Evolutionary conservation across 2,329 filamentous ascomycete species (phyloP).

Genomic region (Epichloe sp.): DNA sequence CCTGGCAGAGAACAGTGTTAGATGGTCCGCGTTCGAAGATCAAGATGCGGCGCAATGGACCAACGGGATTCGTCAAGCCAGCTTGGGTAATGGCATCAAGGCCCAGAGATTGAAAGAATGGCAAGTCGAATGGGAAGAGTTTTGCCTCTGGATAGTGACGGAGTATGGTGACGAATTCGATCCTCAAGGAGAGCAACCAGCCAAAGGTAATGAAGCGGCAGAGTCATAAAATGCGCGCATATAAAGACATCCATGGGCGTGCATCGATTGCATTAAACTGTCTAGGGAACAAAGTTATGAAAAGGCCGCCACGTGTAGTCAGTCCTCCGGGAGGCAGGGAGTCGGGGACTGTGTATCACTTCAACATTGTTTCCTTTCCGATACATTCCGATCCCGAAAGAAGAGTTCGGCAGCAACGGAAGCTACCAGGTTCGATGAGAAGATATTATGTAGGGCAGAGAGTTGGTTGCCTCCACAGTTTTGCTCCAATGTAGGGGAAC

Average conservation of each 20-base stretch:
- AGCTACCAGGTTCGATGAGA: not conserved
- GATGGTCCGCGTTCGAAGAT: conserved; percentile 84
- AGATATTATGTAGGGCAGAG: not conserved
- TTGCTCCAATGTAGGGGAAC: no score
- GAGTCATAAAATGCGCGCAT: not conserved
- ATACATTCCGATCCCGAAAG: not conserved
- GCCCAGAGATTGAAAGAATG: conserved; percentile 64
- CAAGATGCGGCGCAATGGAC: conserved; percentile 58
- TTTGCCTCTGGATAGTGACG: conserved; percentile 78
- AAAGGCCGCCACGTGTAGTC: not conserved
- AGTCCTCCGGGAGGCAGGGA: no score
- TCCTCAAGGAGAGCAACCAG: conserved; percentile 8
- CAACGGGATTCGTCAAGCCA: conserved; percentile 59
- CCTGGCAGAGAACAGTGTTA: conserved; percentile 82
- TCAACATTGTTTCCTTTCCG: no score
- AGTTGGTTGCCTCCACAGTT: no score
- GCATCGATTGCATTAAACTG: not conserved
- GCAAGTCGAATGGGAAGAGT: conserved; percentile 73
- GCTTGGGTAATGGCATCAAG: conserved; percentile 56
- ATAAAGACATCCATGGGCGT: not conserved
- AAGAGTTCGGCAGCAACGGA: not conserved
- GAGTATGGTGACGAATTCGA: conserved; percentile 59
- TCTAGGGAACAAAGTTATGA: not conserved
- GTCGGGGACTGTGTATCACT: no score
- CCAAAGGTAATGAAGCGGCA: not conserved